Evolutionary conservation across 2,329 filamentous ascomycete species (phyloP).

Genomic region (Cladosporium austrohemisphaericum): DNA sequence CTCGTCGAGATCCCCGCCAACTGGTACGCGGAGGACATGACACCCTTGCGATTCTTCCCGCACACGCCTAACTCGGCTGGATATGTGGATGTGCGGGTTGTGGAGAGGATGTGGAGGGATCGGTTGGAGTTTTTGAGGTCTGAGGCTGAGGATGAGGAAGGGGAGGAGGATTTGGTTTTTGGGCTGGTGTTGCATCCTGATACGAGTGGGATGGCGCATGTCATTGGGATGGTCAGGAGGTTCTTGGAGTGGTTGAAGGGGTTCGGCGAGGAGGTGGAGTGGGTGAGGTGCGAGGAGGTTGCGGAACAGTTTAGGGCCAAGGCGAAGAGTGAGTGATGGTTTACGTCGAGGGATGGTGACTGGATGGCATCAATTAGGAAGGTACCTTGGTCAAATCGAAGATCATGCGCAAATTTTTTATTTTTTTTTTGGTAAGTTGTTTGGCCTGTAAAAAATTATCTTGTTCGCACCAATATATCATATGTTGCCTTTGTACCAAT

Average conservation of each 20-base stretch:
- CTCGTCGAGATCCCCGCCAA: slow-evolving; percentile 50
- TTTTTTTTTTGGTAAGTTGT: too few relatives aligned
- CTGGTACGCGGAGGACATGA: slow-evolving; percentile 53
- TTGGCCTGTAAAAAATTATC: too few relatives aligned
- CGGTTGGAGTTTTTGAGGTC: slow-evolving; percentile 53
- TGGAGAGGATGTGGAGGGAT: slow-evolving; percentile 61
- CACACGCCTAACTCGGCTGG: slow-evolving; percentile 52
- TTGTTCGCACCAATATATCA: too few relatives aligned
- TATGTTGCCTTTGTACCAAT: too few relatives aligned
- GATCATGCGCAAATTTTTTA: too few relatives aligned
- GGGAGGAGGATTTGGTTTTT: slow-evolving; percentile 43
- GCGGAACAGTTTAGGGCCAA: slow-evolving; percentile 35
- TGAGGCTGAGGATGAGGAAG: slow-evolving; percentile 35
- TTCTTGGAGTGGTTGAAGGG: slow-evolving; percentile 50
- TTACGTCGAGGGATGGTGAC: too few relatives aligned
- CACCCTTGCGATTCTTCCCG: slow-evolving; percentile 46
- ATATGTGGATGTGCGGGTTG: slow-evolving; percentile 54
- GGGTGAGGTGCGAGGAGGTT: slow-evolving; percentile 42
- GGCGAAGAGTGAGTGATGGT: slow-evolving; percentile 1
- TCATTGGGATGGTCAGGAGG: slow-evolving; percentile 55
- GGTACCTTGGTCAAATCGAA: too few relatives aligned
- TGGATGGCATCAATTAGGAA: too few relatives aligned
- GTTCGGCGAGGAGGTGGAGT: slow-evolving; percentile 45
- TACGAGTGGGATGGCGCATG: slow-evolving; percentile 58
- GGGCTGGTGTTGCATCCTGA: slow-evolving; percentile 55